Evolutionary conservation across 495 filamentous ascomycete species (phyloP).

Genomic region (Penicillium diatomitis): DNA sequence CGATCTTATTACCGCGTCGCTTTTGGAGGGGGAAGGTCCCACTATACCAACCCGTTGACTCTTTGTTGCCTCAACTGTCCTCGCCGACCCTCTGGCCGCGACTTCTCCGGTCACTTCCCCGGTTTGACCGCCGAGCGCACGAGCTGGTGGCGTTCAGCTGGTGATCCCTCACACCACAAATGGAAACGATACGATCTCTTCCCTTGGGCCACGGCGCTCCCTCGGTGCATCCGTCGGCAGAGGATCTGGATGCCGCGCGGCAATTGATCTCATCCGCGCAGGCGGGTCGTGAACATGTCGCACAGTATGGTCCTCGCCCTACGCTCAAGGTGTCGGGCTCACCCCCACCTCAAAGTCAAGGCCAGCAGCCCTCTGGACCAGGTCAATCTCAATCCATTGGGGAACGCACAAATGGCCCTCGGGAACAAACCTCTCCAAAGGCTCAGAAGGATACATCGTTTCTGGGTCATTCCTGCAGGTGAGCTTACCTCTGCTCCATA

Average conservation of each 20-base stretch:
- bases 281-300: conserved; percentile 31
- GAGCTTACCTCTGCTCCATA: conserved; percentile 6
- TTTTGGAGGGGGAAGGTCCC: too few relatives aligned
- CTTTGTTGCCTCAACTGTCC: not conserved
- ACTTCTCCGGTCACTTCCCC: not conserved
- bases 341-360: conserved; percentile 4
- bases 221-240: conserved; percentile 35
- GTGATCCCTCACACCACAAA: conserved; percentile 27
- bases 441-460: conserved; percentile 33
- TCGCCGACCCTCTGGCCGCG: not conserved
- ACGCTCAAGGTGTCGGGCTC: conserved; percentile 6
- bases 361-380: conserved; percentile 2
- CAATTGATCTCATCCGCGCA: conserved; percentile 39
- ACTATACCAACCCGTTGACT: too few relatives aligned
- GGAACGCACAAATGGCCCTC: conserved; percentile 6
- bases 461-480: conserved; percentile 50
- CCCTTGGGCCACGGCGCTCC: conserved; percentile 22
- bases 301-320: conserved; percentile 19
- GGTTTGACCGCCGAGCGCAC: not conserved
- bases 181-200: conserved; percentile 34
- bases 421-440: conserved; percentile 26
- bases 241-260: conserved; percentile 39
- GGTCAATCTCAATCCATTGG: conserved; percentile 8
- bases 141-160: conserved; percentile 24
- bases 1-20: too few relatives aligned